These are phyloP conservation scores for Nakazawaea sp. DNA, from an alignment of 805 yeast genomes.

Conservation along the genomic window DNA sequence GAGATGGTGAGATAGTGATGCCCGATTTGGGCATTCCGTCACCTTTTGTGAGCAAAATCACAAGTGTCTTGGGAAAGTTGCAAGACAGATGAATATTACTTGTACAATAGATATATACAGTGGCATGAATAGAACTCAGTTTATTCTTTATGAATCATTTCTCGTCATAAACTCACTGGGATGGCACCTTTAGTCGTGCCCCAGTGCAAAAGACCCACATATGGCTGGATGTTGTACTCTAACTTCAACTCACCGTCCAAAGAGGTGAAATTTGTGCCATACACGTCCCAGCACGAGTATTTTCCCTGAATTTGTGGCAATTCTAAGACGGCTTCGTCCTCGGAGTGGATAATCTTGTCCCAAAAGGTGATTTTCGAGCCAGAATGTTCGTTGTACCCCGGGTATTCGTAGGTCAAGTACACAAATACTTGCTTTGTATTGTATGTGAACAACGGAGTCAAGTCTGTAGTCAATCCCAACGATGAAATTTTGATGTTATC, in stretches of 20 bases:
- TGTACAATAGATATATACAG: no score
- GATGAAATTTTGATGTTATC: slow-evolving; percentile 59
- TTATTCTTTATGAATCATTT: not conserved
- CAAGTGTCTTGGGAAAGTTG: not conserved
- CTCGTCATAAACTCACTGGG: not conserved
- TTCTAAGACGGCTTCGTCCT: slow-evolving; percentile 48
- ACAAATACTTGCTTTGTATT: slow-evolving; percentile 95
- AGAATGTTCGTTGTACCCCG: slow-evolving; percentile 32
- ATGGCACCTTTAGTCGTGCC: slow-evolving; percentile 42
- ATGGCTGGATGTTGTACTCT: slow-evolving; percentile 92
- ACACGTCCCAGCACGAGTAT: slow-evolving; percentile 82
- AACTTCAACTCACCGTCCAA: slow-evolving; percentile 63
- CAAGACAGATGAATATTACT: no score
- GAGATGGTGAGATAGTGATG: no score
- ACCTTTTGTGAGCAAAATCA: not conserved
- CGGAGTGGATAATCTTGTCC: slow-evolving; percentile 69
- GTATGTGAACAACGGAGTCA: slow-evolving; percentile 85
- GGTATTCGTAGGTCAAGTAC: slow-evolving; percentile 82
- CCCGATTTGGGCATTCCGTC: no score
- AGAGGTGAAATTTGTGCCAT: slow-evolving; percentile 46
- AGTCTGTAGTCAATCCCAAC: slow-evolving; percentile 72
- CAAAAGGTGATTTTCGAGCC: slow-evolving; percentile 74
- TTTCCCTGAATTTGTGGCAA: slow-evolving; percentile 54
- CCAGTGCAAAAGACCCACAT: slow-evolving; percentile 70
- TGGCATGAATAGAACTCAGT: no score